A percentile compares a stretch with the other conserved stretches of the same genome.
phyloP scores from a whole-genome alignment of 371 early-diverging fungal species.

The Apophysomyces elegans region DNA sequence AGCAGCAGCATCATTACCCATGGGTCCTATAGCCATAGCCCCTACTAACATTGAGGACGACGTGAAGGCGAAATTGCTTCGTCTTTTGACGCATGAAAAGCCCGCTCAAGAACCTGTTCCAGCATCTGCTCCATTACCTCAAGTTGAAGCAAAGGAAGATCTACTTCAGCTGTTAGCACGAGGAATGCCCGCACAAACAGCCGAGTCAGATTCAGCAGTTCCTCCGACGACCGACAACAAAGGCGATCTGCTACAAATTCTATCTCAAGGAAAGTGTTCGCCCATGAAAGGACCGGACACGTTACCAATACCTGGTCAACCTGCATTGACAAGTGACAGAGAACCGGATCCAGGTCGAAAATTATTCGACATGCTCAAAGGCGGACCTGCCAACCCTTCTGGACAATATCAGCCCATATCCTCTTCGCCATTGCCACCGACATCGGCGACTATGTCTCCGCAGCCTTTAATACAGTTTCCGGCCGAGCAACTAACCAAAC shows the following conservation, averaged over 20 bases:
- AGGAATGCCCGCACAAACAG: background rate
- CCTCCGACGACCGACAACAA: background rate
- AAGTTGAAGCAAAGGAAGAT: background rate
- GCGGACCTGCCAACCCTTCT: background rate
- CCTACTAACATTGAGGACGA: background rate
- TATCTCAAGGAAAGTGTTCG: background rate
- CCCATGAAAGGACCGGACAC: background rate
- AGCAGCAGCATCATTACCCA: background rate
- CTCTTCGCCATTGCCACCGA: slow-evolving; percentile 1
- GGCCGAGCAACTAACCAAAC: slow-evolving; percentile 29
- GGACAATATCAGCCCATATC: background rate
- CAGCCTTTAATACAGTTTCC: slow-evolving; percentile 21
- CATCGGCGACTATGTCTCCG: slow-evolving; percentile 9
- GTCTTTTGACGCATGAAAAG: background rate
- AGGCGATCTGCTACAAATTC: background rate
- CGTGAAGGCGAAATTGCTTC: background rate
- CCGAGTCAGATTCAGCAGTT: background rate
- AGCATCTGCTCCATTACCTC: background rate
- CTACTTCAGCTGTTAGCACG: background rate
- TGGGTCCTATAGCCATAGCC: no score
- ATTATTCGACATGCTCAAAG: slow-evolving; percentile 5
- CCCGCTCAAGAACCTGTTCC: background rate
- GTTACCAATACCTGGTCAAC: background rate
- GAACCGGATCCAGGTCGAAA: background rate
- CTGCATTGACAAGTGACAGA: background rate